Evolutionary conservation across 2,329 filamentous ascomycete genomes (phyloP).

Genomic region (Daldinia sp.): DNA sequence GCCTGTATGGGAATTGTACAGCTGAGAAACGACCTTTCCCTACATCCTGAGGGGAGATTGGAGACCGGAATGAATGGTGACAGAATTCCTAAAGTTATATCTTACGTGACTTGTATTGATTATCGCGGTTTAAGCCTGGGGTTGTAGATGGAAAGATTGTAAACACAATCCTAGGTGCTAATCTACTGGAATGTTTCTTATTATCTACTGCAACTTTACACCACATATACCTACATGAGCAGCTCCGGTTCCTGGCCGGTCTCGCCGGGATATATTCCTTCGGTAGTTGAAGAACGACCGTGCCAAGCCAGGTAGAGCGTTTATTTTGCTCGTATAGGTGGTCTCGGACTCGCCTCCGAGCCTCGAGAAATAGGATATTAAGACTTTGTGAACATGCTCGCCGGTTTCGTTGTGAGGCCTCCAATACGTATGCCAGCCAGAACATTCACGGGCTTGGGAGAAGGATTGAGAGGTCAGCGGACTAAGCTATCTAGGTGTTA

Average conservation of each 20-base stretch:
- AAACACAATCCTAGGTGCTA: background rate
- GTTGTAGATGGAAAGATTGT: background rate
- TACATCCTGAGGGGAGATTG: background rate
- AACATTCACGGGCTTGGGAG: background rate
- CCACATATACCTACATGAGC: background rate
- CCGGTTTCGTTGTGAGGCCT: background rate
- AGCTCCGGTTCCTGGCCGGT: background rate
- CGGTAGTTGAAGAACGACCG: constrained; percentile 22
- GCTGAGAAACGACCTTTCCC: background rate
- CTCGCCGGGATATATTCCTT: background rate
- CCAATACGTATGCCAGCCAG: background rate
- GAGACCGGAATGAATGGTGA: background rate
- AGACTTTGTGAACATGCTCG: background rate
- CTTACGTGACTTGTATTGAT: background rate
- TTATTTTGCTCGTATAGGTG: background rate
- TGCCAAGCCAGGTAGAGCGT: constrained; percentile 6
- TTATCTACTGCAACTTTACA: background rate
- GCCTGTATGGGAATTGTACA: background rate
- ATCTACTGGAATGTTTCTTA: background rate
- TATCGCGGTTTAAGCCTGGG: background rate
- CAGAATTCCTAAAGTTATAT: background rate
- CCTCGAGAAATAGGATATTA: background rate
- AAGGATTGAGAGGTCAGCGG: background rate
- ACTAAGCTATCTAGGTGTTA: background rate
- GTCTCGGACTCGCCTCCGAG: background rate